Evolutionary conservation across 164 flowering plant genomes (phyloP).

Genomic region (Dillenia turbinata): DNA sequence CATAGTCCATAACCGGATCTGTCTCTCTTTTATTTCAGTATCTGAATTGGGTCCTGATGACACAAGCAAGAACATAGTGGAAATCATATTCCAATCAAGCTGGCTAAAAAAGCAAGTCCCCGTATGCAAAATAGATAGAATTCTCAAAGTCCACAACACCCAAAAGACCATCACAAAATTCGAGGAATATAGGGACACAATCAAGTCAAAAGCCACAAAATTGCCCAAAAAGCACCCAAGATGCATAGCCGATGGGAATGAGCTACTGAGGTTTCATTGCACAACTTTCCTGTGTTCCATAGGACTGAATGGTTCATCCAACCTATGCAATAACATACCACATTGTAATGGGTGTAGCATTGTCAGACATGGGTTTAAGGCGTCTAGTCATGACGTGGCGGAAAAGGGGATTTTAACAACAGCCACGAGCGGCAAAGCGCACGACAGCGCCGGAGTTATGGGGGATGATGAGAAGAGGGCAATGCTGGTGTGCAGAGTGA

Average conservation of each 20-base stretch:
- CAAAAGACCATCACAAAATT: conserved; percentile 64
- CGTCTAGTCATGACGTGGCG: conserved; percentile 14
- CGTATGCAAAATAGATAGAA: conserved; percentile 76
- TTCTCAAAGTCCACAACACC: conserved; percentile 87
- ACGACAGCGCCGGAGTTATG: conserved; percentile 36
- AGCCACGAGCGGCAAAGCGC: conserved; percentile 86
- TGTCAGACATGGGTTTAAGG: conserved; percentile 72
- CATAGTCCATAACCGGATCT: background rate
- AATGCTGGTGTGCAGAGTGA: conserved; percentile 92
- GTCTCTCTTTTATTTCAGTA: conserved; percentile 32
- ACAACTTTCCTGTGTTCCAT: conserved; percentile 66
- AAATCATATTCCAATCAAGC: conserved; percentile 95
- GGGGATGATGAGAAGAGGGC: conserved; percentile 58
- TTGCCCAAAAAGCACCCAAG: conserved; percentile 71
- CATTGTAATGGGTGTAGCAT: conserved; percentile 62
- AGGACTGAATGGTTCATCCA: conserved; percentile 74
- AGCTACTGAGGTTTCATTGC: conserved; percentile 85
- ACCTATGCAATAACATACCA: conserved; percentile 61
- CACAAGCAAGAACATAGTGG: conserved; percentile 87
- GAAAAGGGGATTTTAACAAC: conserved; percentile 62
- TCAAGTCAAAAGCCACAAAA: conserved; percentile 67
- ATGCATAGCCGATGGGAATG: conserved; percentile 92
- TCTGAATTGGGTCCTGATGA: conserved; percentile 84
- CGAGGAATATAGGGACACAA: conserved; percentile 76
- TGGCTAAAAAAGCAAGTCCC: conserved; percentile 80